phyloP scores from a whole-genome alignment of 129 eudicot species.

The carrot (Daucus carota) region DH1_v3.0 NC_030383.2:46590001-46590500 shows the following conservation, averaged over 20 bases:
- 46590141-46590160: slow-evolving; percentile 19
- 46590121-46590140: slow-evolving; percentile 24
- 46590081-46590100: not conserved
- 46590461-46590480: too few relatives aligned
- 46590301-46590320: slow-evolving; percentile 94
- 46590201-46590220: not conserved
- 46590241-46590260: slow-evolving; percentile 65
- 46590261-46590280: slow-evolving; percentile 76
- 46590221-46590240: not conserved
- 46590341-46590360: slow-evolving; percentile 93
- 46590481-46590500: too few relatives aligned
- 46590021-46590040: slow-evolving; percentile 20
- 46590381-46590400: slow-evolving; percentile 67
- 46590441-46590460: too few relatives aligned
- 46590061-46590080: not conserved
- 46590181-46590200: slow-evolving; percentile 14
- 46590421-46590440: not conserved
- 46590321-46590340: slow-evolving; percentile 61
- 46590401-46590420: slow-evolving; percentile 89
- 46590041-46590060: slow-evolving; percentile 5
- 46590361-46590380: slow-evolving; percentile 50
- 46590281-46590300: slow-evolving; percentile 67
- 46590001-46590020: slow-evolving; percentile 9
- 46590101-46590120: slow-evolving; percentile 8
- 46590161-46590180: slow-evolving; percentile 21